These are phyloP conservation scores for Phytophthora hybrid DNA, from an alignment of 352 stramenopile genomes.

Conservation along the genomic window DNA sequence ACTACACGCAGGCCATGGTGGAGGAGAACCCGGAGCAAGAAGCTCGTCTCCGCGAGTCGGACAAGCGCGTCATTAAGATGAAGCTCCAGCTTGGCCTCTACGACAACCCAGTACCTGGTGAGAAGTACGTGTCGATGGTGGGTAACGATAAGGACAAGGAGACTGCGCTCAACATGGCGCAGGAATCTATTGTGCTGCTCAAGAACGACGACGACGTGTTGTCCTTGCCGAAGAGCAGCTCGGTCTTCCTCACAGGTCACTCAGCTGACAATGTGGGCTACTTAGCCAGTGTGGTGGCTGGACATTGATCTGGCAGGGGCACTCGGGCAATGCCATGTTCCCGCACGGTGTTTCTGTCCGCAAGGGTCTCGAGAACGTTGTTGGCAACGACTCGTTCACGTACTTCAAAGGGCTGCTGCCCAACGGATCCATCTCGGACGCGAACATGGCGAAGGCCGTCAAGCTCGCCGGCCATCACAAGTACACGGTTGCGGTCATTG, in stretches of 20 bases:
- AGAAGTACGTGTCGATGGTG: conserved; percentile 49
- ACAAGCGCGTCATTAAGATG: conserved; percentile 65
- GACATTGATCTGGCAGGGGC: conserved; percentile 84
- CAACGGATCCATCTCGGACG: conserved; percentile 52
- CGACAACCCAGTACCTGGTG: conserved; percentile 60
- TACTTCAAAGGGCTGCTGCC: conserved; percentile 60
- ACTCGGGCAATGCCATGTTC: conserved; percentile 60
- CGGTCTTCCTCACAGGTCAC: conserved; percentile 72
- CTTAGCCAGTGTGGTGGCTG: conserved; percentile 78
- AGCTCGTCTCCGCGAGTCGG: conserved; percentile 61
- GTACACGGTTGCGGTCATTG: conserved; percentile 79
- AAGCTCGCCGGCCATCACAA: conserved; percentile 44
- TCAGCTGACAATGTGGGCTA: conserved; percentile 66
- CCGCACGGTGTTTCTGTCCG: conserved; percentile 58
- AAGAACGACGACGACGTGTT: conserved; percentile 72
- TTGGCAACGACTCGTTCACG: conserved; percentile 38
- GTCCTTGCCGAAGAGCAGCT: conserved; percentile 42
- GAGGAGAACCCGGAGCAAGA: conserved; percentile 43
- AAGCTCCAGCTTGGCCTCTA: conserved; percentile 80
- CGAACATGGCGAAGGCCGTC: conserved; percentile 55
- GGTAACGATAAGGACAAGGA: conserved; percentile 53
- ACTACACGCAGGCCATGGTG: conserved; percentile 50
- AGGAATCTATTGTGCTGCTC: conserved; percentile 81
- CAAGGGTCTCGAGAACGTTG: conserved; percentile 29
- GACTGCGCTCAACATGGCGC: conserved; percentile 61